These are phyloP conservation scores for Pleurotus djamor DNA, from an alignment of 768 basidiomycete genomes.

Conservation along the genomic window DNA sequence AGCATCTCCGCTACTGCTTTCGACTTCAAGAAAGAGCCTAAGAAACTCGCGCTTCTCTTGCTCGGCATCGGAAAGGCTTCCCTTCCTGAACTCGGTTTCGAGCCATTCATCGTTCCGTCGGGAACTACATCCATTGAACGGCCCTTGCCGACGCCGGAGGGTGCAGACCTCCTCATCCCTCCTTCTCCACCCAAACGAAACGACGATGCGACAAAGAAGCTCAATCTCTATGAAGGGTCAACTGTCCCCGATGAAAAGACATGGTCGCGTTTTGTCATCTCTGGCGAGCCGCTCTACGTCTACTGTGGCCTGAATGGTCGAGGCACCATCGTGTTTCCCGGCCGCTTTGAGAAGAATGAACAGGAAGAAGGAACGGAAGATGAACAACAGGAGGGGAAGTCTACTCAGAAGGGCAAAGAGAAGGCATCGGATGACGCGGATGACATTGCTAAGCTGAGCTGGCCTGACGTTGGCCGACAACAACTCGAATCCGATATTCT, in stretches of 20 bases:
- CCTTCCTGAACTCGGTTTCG: conserved; percentile 13
- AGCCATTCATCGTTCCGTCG: conserved; percentile 10
- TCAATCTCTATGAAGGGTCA: not conserved
- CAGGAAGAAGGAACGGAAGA: not conserved
- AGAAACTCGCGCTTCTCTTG: conserved; percentile 16
- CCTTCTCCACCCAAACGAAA: not conserved
- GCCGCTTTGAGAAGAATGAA: not conserved
- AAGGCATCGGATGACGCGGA: not conserved
- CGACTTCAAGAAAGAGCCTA: conserved; percentile 13
- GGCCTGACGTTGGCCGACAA: conserved; percentile 8
- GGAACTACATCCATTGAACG: not conserved
- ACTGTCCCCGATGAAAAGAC: not conserved
- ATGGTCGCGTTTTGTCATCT: not conserved
- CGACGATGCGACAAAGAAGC: not conserved
- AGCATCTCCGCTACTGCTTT: conserved; percentile 15
- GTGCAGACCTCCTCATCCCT: not conserved
- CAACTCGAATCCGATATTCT: conserved; percentile 9
- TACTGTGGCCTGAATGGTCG: conserved; percentile 14
- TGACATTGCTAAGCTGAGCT: conserved; percentile 14
- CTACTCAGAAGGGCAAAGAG: not conserved
- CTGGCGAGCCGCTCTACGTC: conserved; percentile 4
- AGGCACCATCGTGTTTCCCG: conserved; percentile 14
- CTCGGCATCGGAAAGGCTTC: not conserved
- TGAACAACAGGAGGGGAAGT: not conserved
- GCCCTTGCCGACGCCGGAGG: not conserved